Base-by-base conservation (phyloP, 2,329 filamentous ascomycete genomes). In the Arachnopeziza araneosa region DNA sequence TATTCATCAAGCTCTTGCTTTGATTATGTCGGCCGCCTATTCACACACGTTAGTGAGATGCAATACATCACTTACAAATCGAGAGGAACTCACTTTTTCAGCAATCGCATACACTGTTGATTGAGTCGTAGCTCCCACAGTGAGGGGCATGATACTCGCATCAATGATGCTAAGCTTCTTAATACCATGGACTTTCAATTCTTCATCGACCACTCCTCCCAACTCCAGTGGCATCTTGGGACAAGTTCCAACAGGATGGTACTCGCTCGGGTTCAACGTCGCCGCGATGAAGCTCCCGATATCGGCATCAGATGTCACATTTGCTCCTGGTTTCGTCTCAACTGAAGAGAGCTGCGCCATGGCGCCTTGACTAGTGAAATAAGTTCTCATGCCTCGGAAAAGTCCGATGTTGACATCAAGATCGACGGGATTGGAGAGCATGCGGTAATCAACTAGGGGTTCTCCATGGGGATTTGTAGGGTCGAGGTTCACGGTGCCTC, bases 391-490 rank as follows among this genome's bases (percentile, higher is more conserved):
- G 17, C 36, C 36, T 12, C 12, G 6, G 50, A 52, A 24, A 17
- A 52, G 50, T 23, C 55, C 24, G 36, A 67, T 69, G 26, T 67
- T 68, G 14, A 69, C 55, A 23, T 67, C 59, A 54, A 62, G 63
- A 55, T 69, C 68, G 9, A 68, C 54, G 49, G 67, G 68, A 36
- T 69, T 67, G 21, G 67, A 65, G 19, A 63, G 66, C 24, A 65
- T 68, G 12, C 67, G 64, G 23, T 66, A 66, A 62, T 85, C 78
- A 67, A 84, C 83, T 12, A 76, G 70, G 6, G 36, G 36, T 12
- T 44, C 36, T 0, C 57, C 66, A 19, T 68, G 56, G 4, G 66
- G 68, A 36, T 72, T 59, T 0, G 67, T 65, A 1, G 67, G 58
- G 54, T 69, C 66, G 1, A 73, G 62, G 9, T 65, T 63, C 44